These are phyloP conservation scores for Phellinidium pouzarii DNA, from an alignment of 1,284 basidiomycete species.

Conservation along the genomic window DNA sequence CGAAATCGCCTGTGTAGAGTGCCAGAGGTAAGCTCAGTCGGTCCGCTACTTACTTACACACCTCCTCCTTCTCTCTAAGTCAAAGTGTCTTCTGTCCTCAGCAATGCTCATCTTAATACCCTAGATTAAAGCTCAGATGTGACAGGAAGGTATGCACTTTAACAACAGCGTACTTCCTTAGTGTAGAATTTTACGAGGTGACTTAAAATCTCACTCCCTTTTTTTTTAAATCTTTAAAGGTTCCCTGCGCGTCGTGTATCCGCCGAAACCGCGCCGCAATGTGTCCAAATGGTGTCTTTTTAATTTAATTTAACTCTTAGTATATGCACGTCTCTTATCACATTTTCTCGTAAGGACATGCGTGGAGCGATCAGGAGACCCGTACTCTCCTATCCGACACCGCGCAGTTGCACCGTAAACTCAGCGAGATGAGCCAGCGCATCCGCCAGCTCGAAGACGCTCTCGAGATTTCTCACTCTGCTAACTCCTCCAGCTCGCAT, in stretches of 20 bases:
- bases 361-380: conserved; percentile 30
- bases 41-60: too few species aligned
- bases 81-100: too few species aligned
- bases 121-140: conserved; percentile 62
- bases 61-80: too few species aligned
- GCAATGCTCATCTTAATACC: too few species aligned
- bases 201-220: conserved; percentile 21
- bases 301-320: neutral
- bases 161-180: conserved; percentile 51
- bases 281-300: conserved; percentile 57
- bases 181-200: conserved; percentile 11
- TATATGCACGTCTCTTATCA: neutral
- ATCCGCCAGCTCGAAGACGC: conserved; percentile 65
- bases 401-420: conserved; percentile 62
- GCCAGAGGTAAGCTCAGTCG: conserved; percentile 52
- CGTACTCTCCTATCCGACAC: conserved; percentile 64
- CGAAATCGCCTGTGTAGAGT: conserved; percentile 62
- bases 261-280: conserved; percentile 58
- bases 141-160: conserved; percentile 73
- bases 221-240: conserved; percentile 25
- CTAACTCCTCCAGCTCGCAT: conserved; percentile 46
- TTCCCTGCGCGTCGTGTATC: conserved; percentile 20
- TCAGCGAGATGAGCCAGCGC: conserved; percentile 51
- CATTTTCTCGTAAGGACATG: neutral
- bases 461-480: conserved; percentile 30